Base-by-base conservation (phyloP, 805 yeast genomes). In the Candida awuae region DNA sequence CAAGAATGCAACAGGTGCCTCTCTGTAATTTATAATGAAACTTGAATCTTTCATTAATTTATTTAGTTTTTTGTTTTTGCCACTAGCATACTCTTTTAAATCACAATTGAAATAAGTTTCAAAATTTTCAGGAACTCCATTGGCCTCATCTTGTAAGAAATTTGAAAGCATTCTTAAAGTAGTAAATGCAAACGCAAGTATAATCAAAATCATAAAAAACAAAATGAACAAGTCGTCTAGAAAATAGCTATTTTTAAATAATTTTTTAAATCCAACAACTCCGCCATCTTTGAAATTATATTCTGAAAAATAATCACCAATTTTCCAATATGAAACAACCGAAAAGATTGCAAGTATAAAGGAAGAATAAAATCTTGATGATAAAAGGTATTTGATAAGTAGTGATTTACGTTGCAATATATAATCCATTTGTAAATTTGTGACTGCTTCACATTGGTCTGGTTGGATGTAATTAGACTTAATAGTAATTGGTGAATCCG, bases 1-100 rank as follows among this genome's bases (percentile, higher is more conserved):
- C 22, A 71, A 63, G 27, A 78, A 63, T 0, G 87, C 86, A 53
- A 84, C 77, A 14, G 92, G 88, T 1, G 78, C 65, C n/a, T 72
- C 73, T 52, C 88, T 72, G 61, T 82, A 83, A 14, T 72, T 54
- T 20, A 81, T 66, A 29, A 79, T 52, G 36, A 70, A 72, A 1
- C 85, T 66, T 47, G 78, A 72, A 13, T 66, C 49, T 49, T 63
- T 47, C 59, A 66, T 41, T 42, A 54, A 35, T 37, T 44, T 41
- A n/a, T 47, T 28, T 25, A 41, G 6, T n/a, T 40, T 34, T 20
- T 45, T 46, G 7, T 47, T 48, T 14, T 48, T 43, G 21, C 53
- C 48, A 14, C 44, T 45, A 5, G 50, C 68, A 51, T 68, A 77
- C 35, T 66, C 58, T 18, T 52, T 58, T 43, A 80, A 60, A 43